Conservation (phyloP, 129 eudicot genomes). For the Flaveria sonorensis region DNA sequence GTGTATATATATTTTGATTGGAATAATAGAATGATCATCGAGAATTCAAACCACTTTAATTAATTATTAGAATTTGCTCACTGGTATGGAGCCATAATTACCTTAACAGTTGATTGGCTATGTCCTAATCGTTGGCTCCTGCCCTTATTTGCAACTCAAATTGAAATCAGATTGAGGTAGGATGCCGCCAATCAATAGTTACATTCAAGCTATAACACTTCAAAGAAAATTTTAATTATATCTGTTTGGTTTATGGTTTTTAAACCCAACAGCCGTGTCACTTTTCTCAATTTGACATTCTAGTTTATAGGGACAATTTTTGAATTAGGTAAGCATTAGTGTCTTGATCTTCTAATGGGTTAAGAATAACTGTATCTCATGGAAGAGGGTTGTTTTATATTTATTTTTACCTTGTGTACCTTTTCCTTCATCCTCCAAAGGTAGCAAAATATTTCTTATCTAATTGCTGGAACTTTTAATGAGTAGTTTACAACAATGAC, state of each 20-base stretch:
- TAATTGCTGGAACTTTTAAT: background rate
- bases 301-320: background rate
- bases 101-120: background rate
- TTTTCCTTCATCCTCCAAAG: background rate
- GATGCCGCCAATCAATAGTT: background rate
- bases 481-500: background rate
- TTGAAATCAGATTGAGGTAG: background rate
- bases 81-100: background rate
- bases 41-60: background rate
- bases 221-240: too few species aligned
- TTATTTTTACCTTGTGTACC: background rate
- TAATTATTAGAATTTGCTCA: background rate
- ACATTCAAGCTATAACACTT: too few species aligned
- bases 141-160: background rate
- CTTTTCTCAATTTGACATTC: background rate
- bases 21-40: too few species aligned
- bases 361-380: background rate
- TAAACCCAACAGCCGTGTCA: too few species aligned
- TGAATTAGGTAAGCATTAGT: background rate
- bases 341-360: background rate
- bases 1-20: too few species aligned
- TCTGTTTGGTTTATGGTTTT: background rate
- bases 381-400: background rate
- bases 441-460: background rate
- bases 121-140: background rate